Conservation (phyloP, 2,329 filamentous ascomycete species). For the Talaromyces albobiverticillius region DNA sequence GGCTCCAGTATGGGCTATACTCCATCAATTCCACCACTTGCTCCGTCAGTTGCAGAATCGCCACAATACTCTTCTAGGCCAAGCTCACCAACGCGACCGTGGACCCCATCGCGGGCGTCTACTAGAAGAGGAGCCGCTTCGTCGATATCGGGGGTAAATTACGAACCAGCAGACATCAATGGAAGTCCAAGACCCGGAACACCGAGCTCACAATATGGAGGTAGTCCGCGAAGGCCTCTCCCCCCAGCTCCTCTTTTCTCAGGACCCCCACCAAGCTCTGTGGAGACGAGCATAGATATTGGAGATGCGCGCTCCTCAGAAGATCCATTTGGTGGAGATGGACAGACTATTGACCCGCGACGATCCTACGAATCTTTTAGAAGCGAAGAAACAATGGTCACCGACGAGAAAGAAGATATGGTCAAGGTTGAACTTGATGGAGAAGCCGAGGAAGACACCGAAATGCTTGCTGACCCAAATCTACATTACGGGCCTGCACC, state of each 20-base stretch:
- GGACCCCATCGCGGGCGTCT: conserved; percentile 60
- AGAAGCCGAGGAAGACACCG: conserved; percentile 51
- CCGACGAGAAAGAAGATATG: conserved; percentile 49
- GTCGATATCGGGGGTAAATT: conserved; percentile 60
- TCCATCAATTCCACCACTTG: conserved; percentile 41
- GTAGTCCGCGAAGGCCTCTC: conserved; percentile 79
- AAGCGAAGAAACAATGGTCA: conserved; percentile 58
- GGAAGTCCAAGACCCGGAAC: conserved; percentile 88
- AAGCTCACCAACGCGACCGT: conserved; percentile 48
- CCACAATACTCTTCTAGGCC: conserved; percentile 38
- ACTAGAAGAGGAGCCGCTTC: conserved; percentile 37
- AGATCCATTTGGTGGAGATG: conserved; percentile 66
- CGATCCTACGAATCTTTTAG: conserved; percentile 64
- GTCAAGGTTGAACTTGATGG: conserved; percentile 46
- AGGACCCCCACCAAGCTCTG: conserved; percentile 43
- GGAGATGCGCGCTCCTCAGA: conserved; percentile 65
- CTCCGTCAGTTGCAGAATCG: conserved; percentile 30
- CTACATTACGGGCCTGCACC: conserved; percentile 82
- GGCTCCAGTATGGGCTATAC: conserved; percentile 41
- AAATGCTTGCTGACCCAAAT: conserved; percentile 60
- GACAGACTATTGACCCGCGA: conserved; percentile 45
- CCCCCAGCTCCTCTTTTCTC: conserved; percentile 86
- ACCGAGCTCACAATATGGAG: conserved; percentile 82
- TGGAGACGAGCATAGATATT: conserved; percentile 47
- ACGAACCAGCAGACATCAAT: conserved; percentile 85